Percentiles rank a stretch among this genome's conserved stretches.
Evolutionary conservation across 805 yeast species (phyloP).

Genomic region (Metschnikowia sp.): DNA sequence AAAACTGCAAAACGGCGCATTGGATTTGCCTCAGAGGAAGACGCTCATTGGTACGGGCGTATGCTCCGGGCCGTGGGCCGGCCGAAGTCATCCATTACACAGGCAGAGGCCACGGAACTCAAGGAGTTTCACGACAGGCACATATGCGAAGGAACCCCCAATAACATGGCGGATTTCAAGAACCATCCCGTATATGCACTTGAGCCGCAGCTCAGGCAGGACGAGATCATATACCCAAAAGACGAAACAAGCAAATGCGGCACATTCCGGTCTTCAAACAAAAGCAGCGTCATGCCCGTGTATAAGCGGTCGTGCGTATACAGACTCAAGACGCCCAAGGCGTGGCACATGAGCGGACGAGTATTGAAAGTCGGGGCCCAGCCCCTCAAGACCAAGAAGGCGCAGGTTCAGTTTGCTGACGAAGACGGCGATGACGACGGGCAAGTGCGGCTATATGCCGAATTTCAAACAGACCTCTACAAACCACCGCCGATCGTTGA

Average conservation of each 20-base stretch:
- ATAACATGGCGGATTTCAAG: constrained; percentile 73
- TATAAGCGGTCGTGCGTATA: constrained; percentile 66
- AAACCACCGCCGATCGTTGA: constrained; percentile 61
- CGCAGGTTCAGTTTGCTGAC: constrained; percentile 20
- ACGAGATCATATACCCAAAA: constrained; percentile 68
- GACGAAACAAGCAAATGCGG: constrained; percentile 62
- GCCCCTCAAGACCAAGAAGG: constrained; percentile 44
- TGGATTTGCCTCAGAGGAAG: constrained; percentile 50
- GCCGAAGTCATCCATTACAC: constrained; percentile 21
- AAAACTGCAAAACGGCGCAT: constrained; percentile 73
- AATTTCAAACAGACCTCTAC: constrained; percentile 70
- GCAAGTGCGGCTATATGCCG: constrained; percentile 61
- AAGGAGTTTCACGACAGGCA: constrained; percentile 61
- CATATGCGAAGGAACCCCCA: constrained; percentile 82
- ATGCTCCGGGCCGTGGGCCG: constrained; percentile 37
- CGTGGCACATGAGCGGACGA: constrained; percentile 85
- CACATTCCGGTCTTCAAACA: constrained; percentile 44
- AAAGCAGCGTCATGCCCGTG: constrained; percentile 47
- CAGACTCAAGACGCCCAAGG: constrained; percentile 65
- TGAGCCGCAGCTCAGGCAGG: constrained; percentile 67
- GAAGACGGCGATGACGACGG: constrained; percentile 53
- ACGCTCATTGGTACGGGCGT: constrained; percentile 57
- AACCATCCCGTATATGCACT: constrained; percentile 85
- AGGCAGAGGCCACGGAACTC: constrained; percentile 52
- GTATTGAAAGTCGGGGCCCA: constrained; percentile 66